These are phyloP conservation scores for Cicer pinnatifidum DNA, from an alignment of 306 rosid genomes.

Conservation along the genomic window DNA sequence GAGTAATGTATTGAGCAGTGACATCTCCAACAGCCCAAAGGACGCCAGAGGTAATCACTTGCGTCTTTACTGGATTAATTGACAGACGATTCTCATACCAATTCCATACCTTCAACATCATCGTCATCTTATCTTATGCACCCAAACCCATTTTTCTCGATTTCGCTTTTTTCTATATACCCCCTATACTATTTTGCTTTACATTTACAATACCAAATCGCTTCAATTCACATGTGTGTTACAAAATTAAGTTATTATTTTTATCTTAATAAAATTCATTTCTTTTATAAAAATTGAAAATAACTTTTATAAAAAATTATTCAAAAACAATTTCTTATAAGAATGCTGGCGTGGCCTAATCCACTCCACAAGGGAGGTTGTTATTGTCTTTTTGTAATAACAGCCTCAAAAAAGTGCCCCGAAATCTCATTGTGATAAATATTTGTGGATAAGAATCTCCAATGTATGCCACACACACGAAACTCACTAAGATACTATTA, in stretches of 20 bases:
- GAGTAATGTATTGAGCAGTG: slow-evolving; percentile 78
- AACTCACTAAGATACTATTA: slow-evolving; percentile 46
- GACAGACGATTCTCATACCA: slow-evolving; percentile 79
- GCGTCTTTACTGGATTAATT: slow-evolving; percentile 76
- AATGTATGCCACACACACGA: slow-evolving; percentile 64
- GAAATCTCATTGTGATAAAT: slow-evolving; percentile 59
- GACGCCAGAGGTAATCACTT: slow-evolving; percentile 66
- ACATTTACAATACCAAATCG: too few species aligned
- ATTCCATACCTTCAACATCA: slow-evolving; percentile 67
- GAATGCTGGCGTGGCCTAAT: slow-evolving; percentile 57
- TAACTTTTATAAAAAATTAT: too few species aligned
- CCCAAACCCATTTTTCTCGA: too few species aligned
- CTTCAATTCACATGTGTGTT: too few species aligned
- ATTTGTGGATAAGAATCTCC: slow-evolving; percentile 84
- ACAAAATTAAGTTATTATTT: too few species aligned
- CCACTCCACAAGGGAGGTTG: slow-evolving; percentile 21
- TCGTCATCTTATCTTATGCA: neutral
- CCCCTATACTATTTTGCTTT: too few species aligned
- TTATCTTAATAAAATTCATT: too few species aligned
- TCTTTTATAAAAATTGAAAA: too few species aligned
- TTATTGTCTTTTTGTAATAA: slow-evolving; percentile 36
- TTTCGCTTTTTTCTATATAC: too few species aligned
- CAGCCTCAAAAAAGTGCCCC: slow-evolving; percentile 56
- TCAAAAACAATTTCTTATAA: too few species aligned
- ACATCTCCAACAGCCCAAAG: slow-evolving; percentile 83